Base-by-base conservation (phyloP, 164 flowering plant species). In the Hamamelis virginiana region DNA sequence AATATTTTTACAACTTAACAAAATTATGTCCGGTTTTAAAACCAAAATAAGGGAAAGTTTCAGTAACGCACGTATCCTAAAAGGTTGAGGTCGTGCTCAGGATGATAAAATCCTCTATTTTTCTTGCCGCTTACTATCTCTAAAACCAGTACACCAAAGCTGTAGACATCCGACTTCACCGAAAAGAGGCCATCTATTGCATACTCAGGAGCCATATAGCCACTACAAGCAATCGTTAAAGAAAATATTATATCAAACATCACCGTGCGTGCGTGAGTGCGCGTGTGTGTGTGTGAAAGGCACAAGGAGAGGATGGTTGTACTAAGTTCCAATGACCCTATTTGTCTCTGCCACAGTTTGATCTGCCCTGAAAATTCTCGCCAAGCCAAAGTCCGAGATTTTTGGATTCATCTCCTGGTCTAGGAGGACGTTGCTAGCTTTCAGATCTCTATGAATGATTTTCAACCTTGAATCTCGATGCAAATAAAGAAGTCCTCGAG, bases 181-280 rank as follows among this genome's bases (percentile, higher is more conserved):
- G 88, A 86, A 23, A 78, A 82, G 3, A 38, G 63, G 10, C 90
- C 90, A 43, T 76, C 69, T 46, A 77, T 59, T n/a, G 77, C 83
- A 63, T 81, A 81, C 59, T 84, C 84, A 0, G 87, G 87, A 2
- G 84, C 62, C 84, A 81, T 83, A 68, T 83, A 83, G 5, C 84
- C 86, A 68, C 84, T 83, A 75, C 50, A 61, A 6, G 8, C 5
- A 18, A 0, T 2, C 22, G 64, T n/a, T 8, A 5, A 9, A 56
- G 4, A 55, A 44, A 55, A 53, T 28, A 33, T 33, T 6, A 48
- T 43, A 33, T 28, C 4, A 5, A 23, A 53, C 21, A 55, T 4
- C 2, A 59, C 28, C 0, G 8, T 58, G 1, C 4, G 25, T 38
- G 11, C 3, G 15, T 48, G 53, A 13, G 19, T 12, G 15, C n/a